A percentile compares a stretch with the other conserved stretches of the same genome.
Evolutionary conservation across 495 filamentous ascomycete species (phyloP).

Genomic region (Penicillium tannophilum): DNA sequence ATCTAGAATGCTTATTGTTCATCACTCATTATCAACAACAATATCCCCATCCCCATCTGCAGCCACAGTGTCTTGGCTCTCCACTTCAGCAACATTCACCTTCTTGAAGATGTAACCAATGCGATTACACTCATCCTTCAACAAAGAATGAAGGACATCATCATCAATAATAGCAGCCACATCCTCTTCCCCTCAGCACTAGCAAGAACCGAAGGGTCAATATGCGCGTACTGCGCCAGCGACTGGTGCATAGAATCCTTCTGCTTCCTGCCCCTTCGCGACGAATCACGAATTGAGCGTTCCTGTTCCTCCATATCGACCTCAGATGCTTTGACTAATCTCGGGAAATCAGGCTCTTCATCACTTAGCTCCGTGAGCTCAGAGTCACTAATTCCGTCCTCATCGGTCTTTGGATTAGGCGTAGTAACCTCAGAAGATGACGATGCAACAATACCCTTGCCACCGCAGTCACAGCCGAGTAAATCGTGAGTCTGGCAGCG

Average conservation of each 20-base stretch:
- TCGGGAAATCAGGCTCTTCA: slow-evolving; percentile 38
- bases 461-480: slow-evolving; percentile 67
- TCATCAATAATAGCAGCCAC: slow-evolving; percentile 53
- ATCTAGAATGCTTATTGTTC: not conserved
- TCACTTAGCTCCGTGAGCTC: slow-evolving; percentile 28
- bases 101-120: slow-evolving; percentile 74
- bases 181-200: slow-evolving; percentile 35
- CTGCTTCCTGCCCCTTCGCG: slow-evolving; percentile 27
- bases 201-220: slow-evolving; percentile 53
- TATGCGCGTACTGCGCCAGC: slow-evolving; percentile 68
- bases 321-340: slow-evolving; percentile 58
- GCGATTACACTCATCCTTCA: slow-evolving; percentile 61
- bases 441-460: slow-evolving; percentile 43
- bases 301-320: slow-evolving; percentile 66
- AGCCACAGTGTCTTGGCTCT: not conserved
- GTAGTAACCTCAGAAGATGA: slow-evolving; percentile 14
- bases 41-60: not conserved
- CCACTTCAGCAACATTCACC: slow-evolving; percentile 34
- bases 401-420: slow-evolving; percentile 7
- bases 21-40: not conserved
- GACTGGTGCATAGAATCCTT: slow-evolving; percentile 56
- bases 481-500: slow-evolving; percentile 69
- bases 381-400: slow-evolving; percentile 22
- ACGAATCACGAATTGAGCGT: slow-evolving; percentile 41
- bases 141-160: slow-evolving; percentile 58